Evolutionary conservation across 2,329 filamentous ascomycete genomes (phyloP).

Genomic region (Claviceps sp.): DNA sequence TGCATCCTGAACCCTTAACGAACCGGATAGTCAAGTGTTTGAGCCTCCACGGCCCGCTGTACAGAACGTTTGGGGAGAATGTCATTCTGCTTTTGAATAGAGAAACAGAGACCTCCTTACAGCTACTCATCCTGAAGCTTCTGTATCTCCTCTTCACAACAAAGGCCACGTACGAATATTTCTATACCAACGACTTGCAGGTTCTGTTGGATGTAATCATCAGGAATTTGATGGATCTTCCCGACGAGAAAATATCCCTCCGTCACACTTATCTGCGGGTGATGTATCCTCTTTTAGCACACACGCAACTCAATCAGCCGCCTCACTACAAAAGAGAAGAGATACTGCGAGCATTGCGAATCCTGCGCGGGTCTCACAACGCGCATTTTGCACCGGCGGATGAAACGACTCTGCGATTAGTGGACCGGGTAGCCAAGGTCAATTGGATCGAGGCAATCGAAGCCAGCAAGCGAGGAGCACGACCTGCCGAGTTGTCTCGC

Average conservation of each 20-base stretch:
- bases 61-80: constrained; percentile 94
- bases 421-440: constrained; percentile 61
- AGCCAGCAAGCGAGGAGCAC: constrained; percentile 19
- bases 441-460: constrained; percentile 45
- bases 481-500: constrained; percentile 34
- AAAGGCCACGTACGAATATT: constrained; percentile 85
- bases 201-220: constrained; percentile 94
- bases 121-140: constrained; percentile 91
- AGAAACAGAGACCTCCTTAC: constrained; percentile 85
- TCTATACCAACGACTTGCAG: constrained; percentile 93
- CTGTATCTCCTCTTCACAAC: constrained; percentile 93
- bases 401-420: constrained; percentile 64
- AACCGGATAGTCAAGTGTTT: constrained; percentile 91
- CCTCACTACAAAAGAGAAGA: constrained; percentile 89
- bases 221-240: constrained; percentile 88
- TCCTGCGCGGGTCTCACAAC: constrained; percentile 52
- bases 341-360: constrained; percentile 58
- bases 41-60: constrained; percentile 64
- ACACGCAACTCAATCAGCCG: constrained; percentile 77
- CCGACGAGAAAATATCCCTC: constrained; percentile 63
- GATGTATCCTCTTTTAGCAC: constrained; percentile 74
- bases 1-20: constrained; percentile 47
- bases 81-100: constrained; percentile 90
- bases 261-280: constrained; percentile 93
- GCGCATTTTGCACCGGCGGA: constrained; percentile 70